Conservation (phyloP, 768 basidiomycete species). For the Leucocoprinus leucothites region DNA sequence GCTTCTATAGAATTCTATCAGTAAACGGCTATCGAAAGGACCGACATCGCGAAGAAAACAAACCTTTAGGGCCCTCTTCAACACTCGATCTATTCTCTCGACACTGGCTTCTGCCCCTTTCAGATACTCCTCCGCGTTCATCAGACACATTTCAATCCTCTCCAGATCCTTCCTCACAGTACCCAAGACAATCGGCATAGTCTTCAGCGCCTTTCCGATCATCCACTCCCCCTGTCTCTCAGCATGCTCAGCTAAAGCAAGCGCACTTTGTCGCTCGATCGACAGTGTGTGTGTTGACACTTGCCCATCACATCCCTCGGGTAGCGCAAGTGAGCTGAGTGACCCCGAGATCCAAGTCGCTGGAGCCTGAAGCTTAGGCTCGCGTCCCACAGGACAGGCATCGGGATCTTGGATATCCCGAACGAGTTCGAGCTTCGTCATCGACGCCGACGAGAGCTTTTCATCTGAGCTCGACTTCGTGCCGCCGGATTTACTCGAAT, state of each 20-base stretch:
- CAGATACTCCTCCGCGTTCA: slow-evolving; percentile 8
- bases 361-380: slow-evolving; percentile 24
- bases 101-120: slow-evolving; percentile 3
- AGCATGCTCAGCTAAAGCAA: slow-evolving; percentile 1
- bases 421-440: slow-evolving; percentile 32
- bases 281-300: not conserved
- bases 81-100: slow-evolving; percentile 44
- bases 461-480: slow-evolving; percentile 5
- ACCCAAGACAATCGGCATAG: slow-evolving; percentile 46
- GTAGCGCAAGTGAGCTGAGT: slow-evolving; percentile 5
- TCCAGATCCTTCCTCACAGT: slow-evolving; percentile 56
- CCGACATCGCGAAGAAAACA: slow-evolving; percentile 14
- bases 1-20: slow-evolving; percentile 36
- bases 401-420: slow-evolving; percentile 36
- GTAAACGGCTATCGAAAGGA: not conserved
- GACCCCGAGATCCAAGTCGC: not conserved
- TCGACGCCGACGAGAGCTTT: not conserved
- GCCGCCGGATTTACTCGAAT: slow-evolving; percentile 12
- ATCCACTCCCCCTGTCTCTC: slow-evolving; percentile 25
- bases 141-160: slow-evolving; percentile 34
- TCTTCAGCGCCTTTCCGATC: slow-evolving; percentile 39
- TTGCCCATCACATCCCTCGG: not conserved
- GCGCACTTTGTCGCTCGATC: not conserved
- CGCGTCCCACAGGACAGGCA: slow-evolving; percentile 36
- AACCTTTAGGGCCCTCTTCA: slow-evolving; percentile 55